Base-by-base conservation (phyloP, 192 early-diverging fungal genomes). In the Obelidium mucronatum region DNA sequence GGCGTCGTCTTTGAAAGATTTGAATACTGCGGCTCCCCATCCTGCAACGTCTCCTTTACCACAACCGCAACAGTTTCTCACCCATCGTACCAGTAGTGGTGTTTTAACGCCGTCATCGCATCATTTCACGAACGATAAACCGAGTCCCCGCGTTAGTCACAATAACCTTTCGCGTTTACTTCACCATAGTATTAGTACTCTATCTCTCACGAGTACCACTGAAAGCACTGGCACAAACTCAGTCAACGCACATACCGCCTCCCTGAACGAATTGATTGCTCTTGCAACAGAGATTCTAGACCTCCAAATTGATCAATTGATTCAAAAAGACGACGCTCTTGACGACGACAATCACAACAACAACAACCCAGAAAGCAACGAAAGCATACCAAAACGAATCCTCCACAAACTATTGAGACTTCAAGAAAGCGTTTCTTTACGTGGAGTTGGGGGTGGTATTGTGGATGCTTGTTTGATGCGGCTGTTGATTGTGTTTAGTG, bases 231-330 rank as follows among this genome's bases (percentile, higher is more conserved):
- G n/a, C 66, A 31, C 40, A 26, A 83, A 88, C 60, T 85, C 90
- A 33, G 39, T 24, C 5, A 11, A 58, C 30, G 17, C 24, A 8
- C 55, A 58, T 24, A 58, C 55, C 22, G 24, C 55, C 71, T 8
- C 55, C 0, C 61, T 94, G 2, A 87, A 84, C 26, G 91, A 93
- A 40, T 78, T 94, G 2, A 93, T 93, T 61, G 74, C 81, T 2
- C 75, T 90, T n/a, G 91, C 93, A 0, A 91, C 93, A 62, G 81
- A 83, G 13, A 90, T 94, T 56, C 80, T 95, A 15, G 93, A 95
- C 75, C 90, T 91, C 56, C 82, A 80, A 66, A 71, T 87, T 0
- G 85, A 88, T 17, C 37, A 67, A 31, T 64, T 94, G 34, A 89
- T 92, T 78, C 89, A 86, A 39, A 80, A 89, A 19, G 84, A 85